Evolutionary conservation across 2,329 filamentous ascomycete genomes (phyloP).

Genomic region (Paracamarosporium sp.): DNA sequence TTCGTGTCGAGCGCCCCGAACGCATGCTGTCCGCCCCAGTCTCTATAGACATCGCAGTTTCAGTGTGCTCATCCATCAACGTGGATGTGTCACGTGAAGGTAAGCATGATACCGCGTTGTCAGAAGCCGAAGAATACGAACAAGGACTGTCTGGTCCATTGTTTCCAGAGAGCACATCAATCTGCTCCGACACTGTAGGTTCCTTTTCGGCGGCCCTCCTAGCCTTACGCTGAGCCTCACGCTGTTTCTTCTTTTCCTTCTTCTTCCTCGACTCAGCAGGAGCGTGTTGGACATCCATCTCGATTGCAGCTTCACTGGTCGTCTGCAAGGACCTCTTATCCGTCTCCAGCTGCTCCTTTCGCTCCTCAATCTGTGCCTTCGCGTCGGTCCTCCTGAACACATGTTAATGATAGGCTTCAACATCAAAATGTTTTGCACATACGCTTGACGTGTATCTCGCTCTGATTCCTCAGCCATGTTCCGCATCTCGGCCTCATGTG

Average conservation of each 20-base stretch:
- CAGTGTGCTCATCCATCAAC: no score
- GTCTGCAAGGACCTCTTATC: background rate
- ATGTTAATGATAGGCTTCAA: background rate
- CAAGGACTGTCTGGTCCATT: background rate
- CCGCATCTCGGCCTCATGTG: background rate
- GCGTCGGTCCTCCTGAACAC: background rate
- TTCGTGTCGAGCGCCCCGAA: no score
- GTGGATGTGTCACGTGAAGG: no score
- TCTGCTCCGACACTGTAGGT: background rate
- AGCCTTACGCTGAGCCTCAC: slow-evolving; percentile 26
- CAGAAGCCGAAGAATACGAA: background rate
- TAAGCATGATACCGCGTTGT: background rate
- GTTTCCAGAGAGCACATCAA: background rate
- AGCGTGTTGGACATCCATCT: background rate
- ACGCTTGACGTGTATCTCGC: background rate
- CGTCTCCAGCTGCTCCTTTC: background rate
- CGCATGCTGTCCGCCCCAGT: no score
- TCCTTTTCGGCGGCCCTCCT: slow-evolving; percentile 19
- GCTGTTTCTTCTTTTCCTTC: slow-evolving; percentile 32
- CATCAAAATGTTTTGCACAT: background rate
- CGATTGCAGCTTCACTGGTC: background rate
- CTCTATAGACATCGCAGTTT: no score
- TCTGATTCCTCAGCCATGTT: background rate
- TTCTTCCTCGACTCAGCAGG: slow-evolving; percentile 24
- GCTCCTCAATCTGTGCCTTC: background rate